These are phyloP conservation scores for Corylus avellana DNA, from an alignment of 306 rosid genomes.

Conservation along the genomic window DNA sequence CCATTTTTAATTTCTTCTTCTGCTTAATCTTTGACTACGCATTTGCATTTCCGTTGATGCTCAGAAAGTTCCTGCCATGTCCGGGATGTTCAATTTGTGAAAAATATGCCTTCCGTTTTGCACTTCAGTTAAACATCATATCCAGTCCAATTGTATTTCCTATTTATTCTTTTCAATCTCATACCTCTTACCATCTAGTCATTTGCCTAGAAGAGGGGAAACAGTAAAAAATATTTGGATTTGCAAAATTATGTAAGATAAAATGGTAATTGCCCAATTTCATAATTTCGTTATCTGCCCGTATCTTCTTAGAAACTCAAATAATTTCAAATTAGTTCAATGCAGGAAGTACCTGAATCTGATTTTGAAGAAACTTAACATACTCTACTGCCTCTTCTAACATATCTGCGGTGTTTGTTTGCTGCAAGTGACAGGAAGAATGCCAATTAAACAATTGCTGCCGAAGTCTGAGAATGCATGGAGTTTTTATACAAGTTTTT, in stretches of 20 bases:
- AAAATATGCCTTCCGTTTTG: not conserved
- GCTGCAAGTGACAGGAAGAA: slow-evolving; percentile 54
- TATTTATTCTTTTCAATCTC: not conserved
- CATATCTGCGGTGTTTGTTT: slow-evolving; percentile 95
- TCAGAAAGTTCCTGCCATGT: slow-evolving; percentile 81
- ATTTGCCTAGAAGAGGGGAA: not conserved
- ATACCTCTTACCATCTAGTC: not conserved
- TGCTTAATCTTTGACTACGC: slow-evolving; percentile 50
- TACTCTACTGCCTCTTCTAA: slow-evolving; percentile 89
- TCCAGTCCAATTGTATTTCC: not conserved
- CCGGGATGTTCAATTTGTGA: slow-evolving; percentile 12
- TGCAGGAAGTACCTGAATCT: slow-evolving; percentile 66
- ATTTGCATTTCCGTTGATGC: slow-evolving; percentile 69
- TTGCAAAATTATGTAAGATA: not conserved
- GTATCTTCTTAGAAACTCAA: not conserved
- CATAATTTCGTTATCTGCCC: not conserved
- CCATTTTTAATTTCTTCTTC: slow-evolving; percentile 21
- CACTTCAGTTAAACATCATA: slow-evolving; percentile 1
- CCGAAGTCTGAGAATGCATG: not conserved
- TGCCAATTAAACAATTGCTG: not conserved
- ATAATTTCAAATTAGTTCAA: not conserved
- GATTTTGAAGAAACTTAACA: slow-evolving; percentile 81
- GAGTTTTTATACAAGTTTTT: not conserved
- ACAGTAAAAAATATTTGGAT: not conserved
- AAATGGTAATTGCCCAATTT: not conserved